phyloP scores from a whole-genome alignment of 1,284 basidiomycete species.

The Leccinum idahoense region DNA sequence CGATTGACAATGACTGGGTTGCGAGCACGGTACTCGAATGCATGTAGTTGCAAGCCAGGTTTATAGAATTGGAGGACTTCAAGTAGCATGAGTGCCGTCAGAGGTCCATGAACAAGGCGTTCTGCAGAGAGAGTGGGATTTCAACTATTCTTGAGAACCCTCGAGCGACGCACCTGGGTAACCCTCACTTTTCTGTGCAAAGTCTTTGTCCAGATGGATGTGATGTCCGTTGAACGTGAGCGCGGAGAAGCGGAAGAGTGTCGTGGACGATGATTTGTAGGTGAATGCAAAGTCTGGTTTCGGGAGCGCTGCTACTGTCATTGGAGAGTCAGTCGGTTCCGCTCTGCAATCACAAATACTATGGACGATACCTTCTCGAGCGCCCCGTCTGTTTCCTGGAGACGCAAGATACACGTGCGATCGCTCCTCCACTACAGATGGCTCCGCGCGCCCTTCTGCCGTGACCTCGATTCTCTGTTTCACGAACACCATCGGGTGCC shows the following conservation, averaged over 20 bases:
- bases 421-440: slow-evolving; percentile 62
- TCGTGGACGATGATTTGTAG: slow-evolving; percentile 64
- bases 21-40: slow-evolving; percentile 71
- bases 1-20: slow-evolving; percentile 68
- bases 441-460: slow-evolving; percentile 35
- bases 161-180: slow-evolving; percentile 53
- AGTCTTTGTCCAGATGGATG: slow-evolving; percentile 71
- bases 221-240: slow-evolving; percentile 76
- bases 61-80: slow-evolving; percentile 51
- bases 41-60: slow-evolving; percentile 39
- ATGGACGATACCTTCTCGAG: slow-evolving; percentile 39
- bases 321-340: not conserved
- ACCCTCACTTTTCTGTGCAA: slow-evolving; percentile 63
- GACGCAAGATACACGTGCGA: slow-evolving; percentile 70
- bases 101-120: slow-evolving; percentile 76
- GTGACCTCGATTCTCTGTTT: slow-evolving; percentile 56
- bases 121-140: slow-evolving; percentile 36
- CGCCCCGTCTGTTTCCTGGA: slow-evolving; percentile 26
- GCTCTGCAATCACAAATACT: not conserved
- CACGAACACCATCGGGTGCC: slow-evolving; percentile 72
- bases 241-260: slow-evolving; percentile 80
- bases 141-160: not conserved
- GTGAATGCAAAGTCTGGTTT: slow-evolving; percentile 54
- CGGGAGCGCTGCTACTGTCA: slow-evolving; percentile 48
- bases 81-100: slow-evolving; percentile 74